These are phyloP conservation scores for Nemophila menziesii DNA, from an alignment of 257 asterid species.

Conservation along the genomic window DNA sequence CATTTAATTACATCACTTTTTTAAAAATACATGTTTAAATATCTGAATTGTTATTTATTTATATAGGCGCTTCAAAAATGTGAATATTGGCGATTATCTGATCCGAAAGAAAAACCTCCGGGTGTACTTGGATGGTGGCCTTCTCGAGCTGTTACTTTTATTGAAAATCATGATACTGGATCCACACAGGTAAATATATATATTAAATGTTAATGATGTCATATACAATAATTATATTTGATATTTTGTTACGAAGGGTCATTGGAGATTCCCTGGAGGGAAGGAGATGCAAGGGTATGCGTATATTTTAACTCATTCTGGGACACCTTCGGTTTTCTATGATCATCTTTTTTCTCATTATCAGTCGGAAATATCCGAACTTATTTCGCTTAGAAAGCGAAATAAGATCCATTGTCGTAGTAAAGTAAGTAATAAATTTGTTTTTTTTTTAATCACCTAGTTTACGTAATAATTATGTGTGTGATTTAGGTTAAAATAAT, in stretches of 20 bases:
- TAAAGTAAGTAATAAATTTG: constrained; percentile 36
- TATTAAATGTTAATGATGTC: neutral
- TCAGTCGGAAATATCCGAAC: constrained; percentile 39
- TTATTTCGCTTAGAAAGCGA: constrained; percentile 58
- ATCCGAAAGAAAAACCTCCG: constrained; percentile 80
- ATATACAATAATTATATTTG: too few species aligned
- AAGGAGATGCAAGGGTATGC: constrained; percentile 98
- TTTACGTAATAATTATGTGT: neutral
- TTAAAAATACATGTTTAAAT: neutral
- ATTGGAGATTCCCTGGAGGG: constrained; percentile 99
- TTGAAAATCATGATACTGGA: constrained; percentile 98
- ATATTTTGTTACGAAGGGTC: constrained; percentile 51
- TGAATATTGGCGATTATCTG: constrained; percentile 95
- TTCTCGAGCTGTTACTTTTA: constrained; percentile 92
- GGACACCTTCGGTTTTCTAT: constrained; percentile 84
- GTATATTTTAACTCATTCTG: constrained; percentile 81
- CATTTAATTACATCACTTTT: constrained; percentile 4
- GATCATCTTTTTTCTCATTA: constrained; percentile 71
- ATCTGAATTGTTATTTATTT: too few species aligned
- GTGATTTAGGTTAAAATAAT: constrained; percentile 43
- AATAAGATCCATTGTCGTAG: constrained; percentile 84
- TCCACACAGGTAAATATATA: constrained; percentile 67
- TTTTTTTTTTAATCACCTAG: neutral
- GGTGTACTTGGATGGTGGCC: constrained; percentile 99
- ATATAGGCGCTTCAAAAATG: constrained; percentile 66